Percentiles rank a stretch among this genome's conserved stretches.
Conservation (phyloP, 202 grass and related monocot species). For the Dendrocalamus latiflorus region DNA sequence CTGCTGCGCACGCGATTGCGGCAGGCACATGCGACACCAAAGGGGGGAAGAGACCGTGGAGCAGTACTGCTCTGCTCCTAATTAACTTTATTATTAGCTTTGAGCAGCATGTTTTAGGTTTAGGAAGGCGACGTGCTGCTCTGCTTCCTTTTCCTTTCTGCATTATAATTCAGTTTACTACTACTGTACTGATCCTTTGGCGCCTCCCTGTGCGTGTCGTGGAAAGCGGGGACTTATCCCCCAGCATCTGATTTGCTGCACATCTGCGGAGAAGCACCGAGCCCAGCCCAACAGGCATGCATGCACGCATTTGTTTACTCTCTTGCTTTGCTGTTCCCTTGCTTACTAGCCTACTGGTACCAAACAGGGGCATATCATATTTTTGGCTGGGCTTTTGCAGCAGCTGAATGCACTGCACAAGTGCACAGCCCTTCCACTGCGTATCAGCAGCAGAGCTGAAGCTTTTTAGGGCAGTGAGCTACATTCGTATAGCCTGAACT, state of each 20-base stretch:
- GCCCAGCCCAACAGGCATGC: background rate
- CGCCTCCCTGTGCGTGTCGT: background rate
- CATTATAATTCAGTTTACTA: background rate
- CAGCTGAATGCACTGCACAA: background rate
- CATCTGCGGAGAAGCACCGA: conserved; percentile 3
- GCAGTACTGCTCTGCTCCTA: background rate
- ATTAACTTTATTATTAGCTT: background rate
- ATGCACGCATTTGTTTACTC: background rate
- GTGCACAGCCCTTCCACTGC: background rate
- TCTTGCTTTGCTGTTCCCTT: too few species aligned
- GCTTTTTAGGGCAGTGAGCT: background rate
- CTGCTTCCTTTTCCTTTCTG: background rate
- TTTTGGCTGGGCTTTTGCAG: background rate
- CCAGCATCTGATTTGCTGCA: conserved; percentile 12
- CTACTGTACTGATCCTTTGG: background rate
- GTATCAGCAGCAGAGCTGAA: background rate
- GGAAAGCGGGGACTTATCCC: conserved; percentile 12
- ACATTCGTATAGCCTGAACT: background rate
- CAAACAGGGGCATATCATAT: background rate
- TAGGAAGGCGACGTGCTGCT: background rate
- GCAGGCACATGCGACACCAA: background rate
- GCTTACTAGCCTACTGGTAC: background rate
- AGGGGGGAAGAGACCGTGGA: background rate
- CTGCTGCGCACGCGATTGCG: background rate
- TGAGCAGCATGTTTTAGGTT: background rate